Evolutionary conservation across 2,329 filamentous ascomycete genomes (phyloP).

Genomic region (Leptographium lundbergii): DNA sequence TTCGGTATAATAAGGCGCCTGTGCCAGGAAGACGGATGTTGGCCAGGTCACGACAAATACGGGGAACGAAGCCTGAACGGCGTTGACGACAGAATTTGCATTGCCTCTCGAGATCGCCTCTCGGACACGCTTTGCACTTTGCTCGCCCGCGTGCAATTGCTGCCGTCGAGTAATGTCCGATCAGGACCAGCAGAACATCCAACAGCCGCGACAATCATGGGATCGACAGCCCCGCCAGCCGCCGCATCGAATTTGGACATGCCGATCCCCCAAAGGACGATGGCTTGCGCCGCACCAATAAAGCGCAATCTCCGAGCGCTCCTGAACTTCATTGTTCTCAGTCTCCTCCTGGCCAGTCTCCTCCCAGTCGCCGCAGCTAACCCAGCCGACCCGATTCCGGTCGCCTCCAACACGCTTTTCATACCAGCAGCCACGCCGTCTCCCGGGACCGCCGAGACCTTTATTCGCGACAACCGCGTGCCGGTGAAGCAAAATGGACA

Average conservation of each 20-base stretch:
- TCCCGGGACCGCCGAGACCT: constrained; percentile 17
- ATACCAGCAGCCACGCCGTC: constrained; percentile 7
- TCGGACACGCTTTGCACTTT: neutral
- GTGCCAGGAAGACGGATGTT: neutral
- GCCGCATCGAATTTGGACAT: neutral
- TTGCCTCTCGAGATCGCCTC: too few species aligned
- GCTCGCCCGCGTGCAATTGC: neutral
- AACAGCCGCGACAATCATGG: constrained; percentile 3
- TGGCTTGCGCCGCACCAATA: neutral
- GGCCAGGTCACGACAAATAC: neutral
- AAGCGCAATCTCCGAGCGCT: neutral
- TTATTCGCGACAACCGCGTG: constrained; percentile 24
- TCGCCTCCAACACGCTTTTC: constrained; percentile 1
- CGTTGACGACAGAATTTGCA: neutral
- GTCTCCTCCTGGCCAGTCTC: constrained; percentile 13
- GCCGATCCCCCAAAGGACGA: constrained; percentile 4
- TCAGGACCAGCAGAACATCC: constrained; percentile 1
- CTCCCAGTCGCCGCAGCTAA: constrained; percentile 12
- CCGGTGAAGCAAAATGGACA: constrained; percentile 20
- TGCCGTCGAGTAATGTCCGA: neutral
- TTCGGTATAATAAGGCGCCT: neutral
- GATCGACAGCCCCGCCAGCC: constrained; percentile 4
- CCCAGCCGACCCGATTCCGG: constrained; percentile 4
- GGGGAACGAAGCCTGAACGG: neutral
- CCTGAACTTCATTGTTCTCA: constrained; percentile 9